These are phyloP conservation scores for Ogataea pilisensis DNA, from an alignment of 805 yeast genomes.

Conservation along the genomic window DNA sequence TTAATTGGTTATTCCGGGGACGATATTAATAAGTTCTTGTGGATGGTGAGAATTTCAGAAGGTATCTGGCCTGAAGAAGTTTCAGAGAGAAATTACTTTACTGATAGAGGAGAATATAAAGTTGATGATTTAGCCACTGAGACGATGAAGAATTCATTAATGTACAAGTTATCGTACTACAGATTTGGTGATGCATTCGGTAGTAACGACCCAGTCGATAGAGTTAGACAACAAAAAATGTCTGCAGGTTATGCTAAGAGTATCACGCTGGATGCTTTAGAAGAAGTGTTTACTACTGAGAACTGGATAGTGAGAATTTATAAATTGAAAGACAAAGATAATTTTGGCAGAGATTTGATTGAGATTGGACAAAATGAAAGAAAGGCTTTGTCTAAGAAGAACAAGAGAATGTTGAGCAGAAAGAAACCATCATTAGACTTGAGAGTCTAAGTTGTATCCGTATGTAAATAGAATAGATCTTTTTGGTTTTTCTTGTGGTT, in stretches of 20 bases:
- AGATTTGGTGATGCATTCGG: slow-evolving; percentile 71
- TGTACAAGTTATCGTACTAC: slow-evolving; percentile 94
- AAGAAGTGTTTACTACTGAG: slow-evolving; percentile 92
- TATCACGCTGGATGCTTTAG: slow-evolving; percentile 71
- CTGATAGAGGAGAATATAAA: slow-evolving; percentile 80
- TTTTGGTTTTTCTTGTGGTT: neutral
- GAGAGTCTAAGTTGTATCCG: slow-evolving; percentile 17
- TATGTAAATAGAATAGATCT: neutral
- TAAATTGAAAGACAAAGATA: slow-evolving; percentile 85
- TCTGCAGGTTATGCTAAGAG: slow-evolving; percentile 24
- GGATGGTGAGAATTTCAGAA: slow-evolving; percentile 99
- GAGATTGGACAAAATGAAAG: slow-evolving; percentile 54
- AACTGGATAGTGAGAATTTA: slow-evolving; percentile 96
- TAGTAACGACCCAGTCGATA: slow-evolving; percentile 63
- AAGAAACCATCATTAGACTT: slow-evolving; percentile 30
- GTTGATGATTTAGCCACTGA: slow-evolving; percentile 78
- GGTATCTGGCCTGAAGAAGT: slow-evolving; percentile 99
- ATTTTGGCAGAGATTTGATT: slow-evolving; percentile 73
- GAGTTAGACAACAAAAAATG: slow-evolving; percentile 77
- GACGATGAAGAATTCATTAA: slow-evolving; percentile 82
- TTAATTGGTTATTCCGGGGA: slow-evolving; percentile 91
- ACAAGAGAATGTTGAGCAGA: slow-evolving; percentile 24
- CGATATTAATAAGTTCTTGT: slow-evolving; percentile 91
- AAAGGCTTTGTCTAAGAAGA: slow-evolving; percentile 20
- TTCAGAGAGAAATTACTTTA: slow-evolving; percentile 78